Base-by-base conservation (phyloP, 2,329 filamentous ascomycete genomes). In the Fusarium falciforme region DNA sequence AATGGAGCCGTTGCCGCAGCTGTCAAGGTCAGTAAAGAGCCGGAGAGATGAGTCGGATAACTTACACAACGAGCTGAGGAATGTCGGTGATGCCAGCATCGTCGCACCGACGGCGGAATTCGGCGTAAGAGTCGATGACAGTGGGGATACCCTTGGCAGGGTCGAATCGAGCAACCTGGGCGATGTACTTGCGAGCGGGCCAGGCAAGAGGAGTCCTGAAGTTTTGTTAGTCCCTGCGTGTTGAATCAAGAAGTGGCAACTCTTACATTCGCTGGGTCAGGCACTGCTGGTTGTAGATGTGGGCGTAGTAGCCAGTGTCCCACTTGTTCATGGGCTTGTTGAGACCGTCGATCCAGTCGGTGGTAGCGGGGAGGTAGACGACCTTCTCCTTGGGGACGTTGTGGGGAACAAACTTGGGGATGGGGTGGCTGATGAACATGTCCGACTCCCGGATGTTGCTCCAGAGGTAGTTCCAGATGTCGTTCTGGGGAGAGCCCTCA, bases 161-260 rank as follows among this genome's bases (percentile, higher is more conserved):
- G 75, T 96, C 94, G 79, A 96, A 96, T 22, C 94, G 92, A 2
- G 94, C 93, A 29, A 96, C 90, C 80, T 96, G 94, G 7, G 93
- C 88, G 75, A 96, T 94, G 81, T 95, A 96, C 78, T 91, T 89
- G 74, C 86, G 88, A 12, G 85, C 83, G 5, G 91, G 89, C 82
- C 87, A 91, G 52, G 85, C 83, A 31, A 93, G 83, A 76, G 87
- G 84, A n/a, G 88, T 86, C 78, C 76, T 78, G 47, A 17, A 5
- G 2, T 11, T 4, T 27, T 17, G 49, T 73, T 57, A 77, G 73
- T 54, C 12, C n/a, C 14, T 10, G 12, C 31, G 22, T 12, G 42
- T n/a, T 12, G 12, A 25, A 31, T 8, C 5, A 12, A 11, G 6
- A 22, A 36, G 27, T n/a, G n/a, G 9, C 9, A n/a, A 6, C 33